Base-by-base conservation (phyloP, 768 basidiomycete species). In the Agaricus blazei region DNA sequence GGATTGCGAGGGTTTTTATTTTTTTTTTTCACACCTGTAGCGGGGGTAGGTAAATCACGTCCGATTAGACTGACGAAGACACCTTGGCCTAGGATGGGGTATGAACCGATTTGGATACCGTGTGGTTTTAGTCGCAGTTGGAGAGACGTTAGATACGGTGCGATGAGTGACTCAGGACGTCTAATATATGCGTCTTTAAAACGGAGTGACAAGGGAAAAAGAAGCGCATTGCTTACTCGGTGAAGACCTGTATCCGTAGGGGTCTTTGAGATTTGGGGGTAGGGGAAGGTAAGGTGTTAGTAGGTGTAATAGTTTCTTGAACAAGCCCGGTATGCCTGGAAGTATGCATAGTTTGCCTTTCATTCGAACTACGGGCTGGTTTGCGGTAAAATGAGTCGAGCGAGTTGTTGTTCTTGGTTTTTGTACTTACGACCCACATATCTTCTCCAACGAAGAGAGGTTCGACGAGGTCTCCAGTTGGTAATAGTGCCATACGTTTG, bases 401-500 rank as follows among this genome's bases (percentile, higher is more conserved):
- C 36, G 40, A 31, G 19, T 34, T 51, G 38, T 3, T 46, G 19
- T 24, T 1, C 4, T 14, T 1, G 9, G 2, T 53, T 48, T 48
- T 38, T 38, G 34, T 26, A 74, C 87, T 61, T 61, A 90, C 87
- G 65, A 95, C 93, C 90, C 92, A 97, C 51, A 94, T 74, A 58
- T 93, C 90, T 56, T 78, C 74, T 8, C 79, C 81, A 6, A 93
- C 85, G 65, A 87, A 94, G 1, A 98, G 67, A 9, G 88, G 80
- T 66, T 98, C 93, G 0, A 85, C 84, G 3, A 78, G 68, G 14
- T 80, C 77, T 0, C 54, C 54, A 7, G 8, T 42, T 2, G 95
- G 95, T 65, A 98, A 93, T 37, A 93, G 70, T 0, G 93, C 95
- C 95, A 98, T 98, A 48, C 93, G 77, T 60, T 84, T 76, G 24